Evolutionary conservation across 139 green algal species (phyloP).

Genomic region (Gonium pectorale): DNA sequence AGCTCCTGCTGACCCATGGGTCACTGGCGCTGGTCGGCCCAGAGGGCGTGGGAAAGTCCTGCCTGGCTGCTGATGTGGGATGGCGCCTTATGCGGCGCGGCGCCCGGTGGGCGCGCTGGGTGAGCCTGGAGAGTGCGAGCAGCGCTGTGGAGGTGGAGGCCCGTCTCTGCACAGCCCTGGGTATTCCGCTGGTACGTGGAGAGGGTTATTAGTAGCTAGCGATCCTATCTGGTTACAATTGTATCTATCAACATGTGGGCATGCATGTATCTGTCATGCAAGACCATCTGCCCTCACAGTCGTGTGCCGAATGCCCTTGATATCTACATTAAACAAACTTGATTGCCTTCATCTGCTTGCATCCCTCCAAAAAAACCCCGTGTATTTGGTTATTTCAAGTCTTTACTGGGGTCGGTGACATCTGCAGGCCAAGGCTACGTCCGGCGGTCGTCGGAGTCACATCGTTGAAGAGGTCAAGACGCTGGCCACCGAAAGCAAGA

Average conservation of each 20-base stretch:
- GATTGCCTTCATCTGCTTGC: not conserved
- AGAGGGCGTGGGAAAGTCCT: constrained; percentile 21
- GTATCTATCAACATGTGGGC: not conserved
- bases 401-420: not conserved
- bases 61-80: constrained; percentile 19
- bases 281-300: not conserved
- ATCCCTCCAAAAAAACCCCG: too few relatives aligned
- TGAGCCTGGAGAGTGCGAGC: not conserved
- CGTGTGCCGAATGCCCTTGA: not conserved
- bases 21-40: constrained; percentile 10
- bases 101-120: not conserved
- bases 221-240: not conserved
- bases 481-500: not conserved
- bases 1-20: not conserved
- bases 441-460: not conserved
- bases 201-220: too few relatives aligned
- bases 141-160: not conserved
- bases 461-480: not conserved
- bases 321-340: not conserved
- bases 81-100: not conserved
- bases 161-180: constrained; percentile 18
- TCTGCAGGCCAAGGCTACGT: not conserved
- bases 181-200: not conserved
- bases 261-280: not conserved
- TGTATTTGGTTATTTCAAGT: not conserved